Evolutionary conservation across 495 filamentous ascomycete genomes (phyloP), one percentile per base, ranked within the genome.

Genomic region (Glarea lozoyensis): DNA sequence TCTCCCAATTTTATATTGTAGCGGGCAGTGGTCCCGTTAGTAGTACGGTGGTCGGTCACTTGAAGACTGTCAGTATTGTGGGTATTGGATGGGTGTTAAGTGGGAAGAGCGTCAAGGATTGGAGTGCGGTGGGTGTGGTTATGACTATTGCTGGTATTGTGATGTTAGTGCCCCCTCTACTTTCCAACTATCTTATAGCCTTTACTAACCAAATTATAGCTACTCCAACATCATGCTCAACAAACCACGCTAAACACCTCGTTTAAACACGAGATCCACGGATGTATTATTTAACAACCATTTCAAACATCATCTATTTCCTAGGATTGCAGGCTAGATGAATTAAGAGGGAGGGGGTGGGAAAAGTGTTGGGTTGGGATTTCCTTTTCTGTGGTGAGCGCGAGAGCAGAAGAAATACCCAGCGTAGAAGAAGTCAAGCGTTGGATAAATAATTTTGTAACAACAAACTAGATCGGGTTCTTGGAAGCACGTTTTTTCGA

Each of bases 1-100:
- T 75, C 27, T 69, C 66, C 4, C 70, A 73, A 37, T 76, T 76
- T 51, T 69, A 70, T 42, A 73, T 77, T 45, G 70, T 76, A 12
- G 66, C 62, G 22, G 63, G 63, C 1, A 61, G 64, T 1, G 73
- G 73, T 0, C 62, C 73, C 1, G 66, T 76, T 4, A 67, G 63
- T 22, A 68, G 67, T 39, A 72, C 71, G 0, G 68, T 77, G 18
- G 62, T 77, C 7, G 73, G 70, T 2, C 73, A 76, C 57, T 49
- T 52, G 41, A 70, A 70, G 56, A 70, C 62, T 1, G 64, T 61
- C 35, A 55, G 60, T 11, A 66, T 70, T 43, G 63, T 70, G 1
- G 52, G 53, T 9, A 43, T 70, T 30, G 65, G 66, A 7, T 67
- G 59, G 62, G 51, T 51, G 0, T 24, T 53, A 3, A 55, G 50